These are phyloP conservation scores for Tetrastigma voinierianum DNA, from an alignment of 164 flowering plant species.

Conservation along the genomic window DNA sequence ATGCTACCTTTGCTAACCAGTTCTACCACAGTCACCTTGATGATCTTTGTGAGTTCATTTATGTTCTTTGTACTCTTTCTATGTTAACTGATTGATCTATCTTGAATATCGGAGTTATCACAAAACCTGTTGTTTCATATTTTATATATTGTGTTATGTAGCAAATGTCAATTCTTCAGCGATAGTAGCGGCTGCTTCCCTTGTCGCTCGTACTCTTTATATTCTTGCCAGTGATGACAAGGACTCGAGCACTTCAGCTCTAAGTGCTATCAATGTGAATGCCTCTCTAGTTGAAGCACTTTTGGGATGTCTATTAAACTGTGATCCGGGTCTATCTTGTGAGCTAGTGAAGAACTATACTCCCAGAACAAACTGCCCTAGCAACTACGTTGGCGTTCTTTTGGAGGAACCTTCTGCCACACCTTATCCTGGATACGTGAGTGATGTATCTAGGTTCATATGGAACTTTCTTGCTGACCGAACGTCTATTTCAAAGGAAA, in stretches of 20 bases:
- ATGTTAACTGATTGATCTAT: neutral
- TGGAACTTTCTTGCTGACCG: conserved; percentile 91
- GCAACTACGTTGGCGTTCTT: conserved; percentile 87
- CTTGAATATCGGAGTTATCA: neutral
- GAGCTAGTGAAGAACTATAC: conserved; percentile 68
- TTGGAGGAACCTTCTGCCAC: conserved; percentile 60
- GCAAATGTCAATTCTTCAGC: conserved; percentile 83
- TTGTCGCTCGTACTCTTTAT: conserved; percentile 81
- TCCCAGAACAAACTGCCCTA: conserved; percentile 63
- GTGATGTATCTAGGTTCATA: conserved; percentile 73
- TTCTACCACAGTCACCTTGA: conserved; percentile 91
- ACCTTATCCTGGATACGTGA: conserved; percentile 41
- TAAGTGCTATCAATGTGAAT: conserved; percentile 61
- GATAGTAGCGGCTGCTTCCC: conserved; percentile 75
- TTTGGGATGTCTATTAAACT: conserved; percentile 66
- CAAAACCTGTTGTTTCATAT: neutral
- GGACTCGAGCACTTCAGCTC: conserved; percentile 29
- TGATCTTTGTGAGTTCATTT: conserved; percentile 53
- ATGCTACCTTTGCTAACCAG: conserved; percentile 63
- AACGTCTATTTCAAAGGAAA: conserved; percentile 47
- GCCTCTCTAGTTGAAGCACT: conserved; percentile 77
- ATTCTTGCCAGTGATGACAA: conserved; percentile 62
- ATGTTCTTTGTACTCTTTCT: neutral
- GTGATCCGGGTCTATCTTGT: conserved; percentile 91
- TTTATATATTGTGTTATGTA: conserved; percentile 31